Evolutionary conservation across 768 basidiomycete genomes (phyloP), one percentile per base, ranked within the genome.

Genomic region (Candolleomyces aberdarensis): DNA sequence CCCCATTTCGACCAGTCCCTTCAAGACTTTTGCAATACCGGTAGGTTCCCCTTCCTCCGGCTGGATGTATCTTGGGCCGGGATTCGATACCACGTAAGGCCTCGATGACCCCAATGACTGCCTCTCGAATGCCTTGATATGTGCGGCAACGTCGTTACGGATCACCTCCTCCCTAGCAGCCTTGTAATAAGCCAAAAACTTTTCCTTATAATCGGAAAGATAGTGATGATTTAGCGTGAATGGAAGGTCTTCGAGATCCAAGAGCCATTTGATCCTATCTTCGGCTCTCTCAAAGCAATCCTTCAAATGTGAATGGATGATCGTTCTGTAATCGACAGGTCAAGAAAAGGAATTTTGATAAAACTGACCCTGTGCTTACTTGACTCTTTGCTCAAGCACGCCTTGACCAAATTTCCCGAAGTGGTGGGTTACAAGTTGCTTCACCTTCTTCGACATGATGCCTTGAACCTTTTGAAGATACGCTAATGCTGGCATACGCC

Each of bases 331-430:
- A 26, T 26, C 13, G 36, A 6, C 6, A 46, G 6, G 19, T 46
- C 44, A 20, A 46, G 44, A 4, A 26, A 26, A 3, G 26, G 1
- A 26, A 26, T 17, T 7, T 46, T 7, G 14, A 7, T 17, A 26
- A 26, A 3, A 1, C 1, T 17, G 19, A 46, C 2, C 44, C 6
- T 14, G 17, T 41, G 62, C 69, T 57, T 50, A 77, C 76, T 62
- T 68, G 11, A 89, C 76, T 1, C 78, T 77, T 29, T 81, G 80
- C 56, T 80, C 78, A 1, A 87, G 73, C 5, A 74, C 72, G 0
- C 87, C 86, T 57, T 83, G 80, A 0, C 82, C 80, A 65, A 84
- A 83, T 0, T 75, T 59, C 0, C 62, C 68, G 60, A 91, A 91
- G 61, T 88, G 84, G 0, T 62, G 32, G 0, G 70, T 63, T 7